Evolutionary conservation across 306 rosid species (phyloP), one percentile per base, ranked within the genome.

Genomic region (Vigna trinervia): DNA sequence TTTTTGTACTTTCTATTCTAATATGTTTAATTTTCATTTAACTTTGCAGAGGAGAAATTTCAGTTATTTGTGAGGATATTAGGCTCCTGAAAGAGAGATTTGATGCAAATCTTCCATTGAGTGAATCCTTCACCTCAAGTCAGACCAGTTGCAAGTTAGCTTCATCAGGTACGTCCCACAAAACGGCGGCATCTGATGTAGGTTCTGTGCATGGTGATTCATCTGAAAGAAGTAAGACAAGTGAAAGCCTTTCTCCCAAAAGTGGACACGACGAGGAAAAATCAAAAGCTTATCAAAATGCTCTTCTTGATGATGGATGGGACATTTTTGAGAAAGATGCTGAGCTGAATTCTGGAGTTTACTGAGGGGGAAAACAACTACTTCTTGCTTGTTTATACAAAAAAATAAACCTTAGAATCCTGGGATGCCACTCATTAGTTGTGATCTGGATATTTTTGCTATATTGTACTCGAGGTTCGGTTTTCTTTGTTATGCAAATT

Each of bases 111-210:
- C 83, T 92, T 77, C 99, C 99, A 38, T 76, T 96, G 82, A 92
- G 91, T 86, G 79, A 88, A 84, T 96, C 98, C 5, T 80, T 92
- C 83, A 88, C 96, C 19, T 88, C 99, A 22, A 79, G 88, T 81
- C 98, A 95, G 87, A 96, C 99, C 4, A 96, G 82, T 73, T 92
- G 97, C 83, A 83, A 85, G 73, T 76, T 96, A 70, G 89, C 89
- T 34, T 88, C 89, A 69, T 84, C 89, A 36, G 82, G 78, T 57
- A 83, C 87, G 15, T 80, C 87, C 52, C 50, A 59, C 68, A 78
- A 61, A 69, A 71, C 80, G 0, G 5, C 30, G 78, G 77, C 78
- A 47, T 64, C 90, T 32, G 78, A 69, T 71, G 30, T 9, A 53
- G 84, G 71, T 74, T 75, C 83, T 5, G 93, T 78, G 83, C 81